Conservation (phyloP, 2,329 filamentous ascomycete genomes). For the Aspergillus neoniger region DNA sequence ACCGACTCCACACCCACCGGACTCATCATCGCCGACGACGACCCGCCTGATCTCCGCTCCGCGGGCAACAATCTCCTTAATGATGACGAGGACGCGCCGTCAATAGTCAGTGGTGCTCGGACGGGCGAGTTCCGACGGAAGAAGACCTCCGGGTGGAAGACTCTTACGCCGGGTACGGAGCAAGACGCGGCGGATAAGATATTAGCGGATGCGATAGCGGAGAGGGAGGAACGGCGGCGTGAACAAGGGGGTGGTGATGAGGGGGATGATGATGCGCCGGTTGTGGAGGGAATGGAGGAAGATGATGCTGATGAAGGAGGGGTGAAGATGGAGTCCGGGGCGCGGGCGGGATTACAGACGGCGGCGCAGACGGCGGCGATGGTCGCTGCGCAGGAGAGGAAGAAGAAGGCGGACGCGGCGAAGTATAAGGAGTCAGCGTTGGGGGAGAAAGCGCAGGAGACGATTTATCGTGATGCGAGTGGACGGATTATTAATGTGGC, state of each 20-base stretch:
- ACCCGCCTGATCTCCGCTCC: conserved; percentile 39
- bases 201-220: conserved; percentile 74
- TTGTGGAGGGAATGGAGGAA: conserved; percentile 43
- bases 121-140: conserved; percentile 64
- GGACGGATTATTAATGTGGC: conserved; percentile 91
- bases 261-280: conserved; percentile 53
- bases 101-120: conserved; percentile 28
- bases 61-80: conserved; percentile 23
- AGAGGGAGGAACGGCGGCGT: conserved; percentile 59
- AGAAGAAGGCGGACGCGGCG: conserved; percentile 50
- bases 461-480: conserved; percentile 92
- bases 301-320: conserved; percentile 31
- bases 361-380: conserved; percentile 74
- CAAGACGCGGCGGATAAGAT: conserved; percentile 23
- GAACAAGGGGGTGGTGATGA: conserved; percentile 46
- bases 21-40: conserved; percentile 46
- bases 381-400: conserved; percentile 65
- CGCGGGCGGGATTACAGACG: conserved; percentile 81
- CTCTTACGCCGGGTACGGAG: conserved; percentile 51
- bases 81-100: conserved; percentile 43
- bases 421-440: conserved; percentile 41
- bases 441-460: conserved; percentile 64
- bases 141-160: conserved; percentile 81
- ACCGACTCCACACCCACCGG: conserved; percentile 46
- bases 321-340: conserved; percentile 82